Evolutionary conservation across 108 stramenopile genomes (phyloP).

Genomic region (Skeletonema menzelii): DNA sequence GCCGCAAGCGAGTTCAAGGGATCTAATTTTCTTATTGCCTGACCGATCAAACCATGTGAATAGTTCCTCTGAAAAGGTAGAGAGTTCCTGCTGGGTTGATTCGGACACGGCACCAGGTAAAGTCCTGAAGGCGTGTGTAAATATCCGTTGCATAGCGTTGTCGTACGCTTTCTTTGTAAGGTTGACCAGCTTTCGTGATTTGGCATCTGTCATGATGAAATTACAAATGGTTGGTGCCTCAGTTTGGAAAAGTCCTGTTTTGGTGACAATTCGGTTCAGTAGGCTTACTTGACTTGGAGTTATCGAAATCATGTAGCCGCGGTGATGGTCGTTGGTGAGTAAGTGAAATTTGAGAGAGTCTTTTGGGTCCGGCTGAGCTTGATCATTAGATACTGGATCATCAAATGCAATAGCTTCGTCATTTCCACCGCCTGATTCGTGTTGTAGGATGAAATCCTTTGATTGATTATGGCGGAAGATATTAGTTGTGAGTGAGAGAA

Average conservation of each 20-base stretch:
- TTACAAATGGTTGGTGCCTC: slow-evolving; percentile 69
- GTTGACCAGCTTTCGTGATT: slow-evolving; percentile 32
- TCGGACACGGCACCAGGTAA: slow-evolving; percentile 4
- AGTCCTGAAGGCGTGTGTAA: slow-evolving; percentile 14
- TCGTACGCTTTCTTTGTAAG: slow-evolving; percentile 82
- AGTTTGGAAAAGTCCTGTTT: slow-evolving; percentile 70
- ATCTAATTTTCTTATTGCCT: slow-evolving; percentile 57
- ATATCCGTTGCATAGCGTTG: slow-evolving; percentile 64
- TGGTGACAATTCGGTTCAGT: slow-evolving; percentile 67
- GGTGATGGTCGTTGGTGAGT: slow-evolving; percentile 57
- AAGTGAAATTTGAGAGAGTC: slow-evolving; percentile 77
- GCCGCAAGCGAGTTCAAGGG: slow-evolving; percentile 82
- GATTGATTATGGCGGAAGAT: neutral
- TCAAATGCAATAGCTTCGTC: slow-evolving; percentile 21
- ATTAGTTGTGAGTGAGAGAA: neutral
- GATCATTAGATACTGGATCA: slow-evolving; percentile 15
- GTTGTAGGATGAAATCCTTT: slow-evolving; percentile 43
- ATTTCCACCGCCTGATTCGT: slow-evolving; percentile 21
- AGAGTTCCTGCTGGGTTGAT: slow-evolving; percentile 52
- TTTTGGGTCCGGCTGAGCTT: slow-evolving; percentile 6
- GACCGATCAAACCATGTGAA: slow-evolving; percentile 81
- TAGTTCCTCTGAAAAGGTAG: slow-evolving; percentile 64
- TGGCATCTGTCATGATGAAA: slow-evolving; percentile 64
- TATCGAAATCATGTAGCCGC: slow-evolving; percentile 78
- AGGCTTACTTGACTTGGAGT: slow-evolving; percentile 72